phyloP scores from a whole-genome alignment of 768 basidiomycete genomes.

The Mycena chlorophos region DNA sequence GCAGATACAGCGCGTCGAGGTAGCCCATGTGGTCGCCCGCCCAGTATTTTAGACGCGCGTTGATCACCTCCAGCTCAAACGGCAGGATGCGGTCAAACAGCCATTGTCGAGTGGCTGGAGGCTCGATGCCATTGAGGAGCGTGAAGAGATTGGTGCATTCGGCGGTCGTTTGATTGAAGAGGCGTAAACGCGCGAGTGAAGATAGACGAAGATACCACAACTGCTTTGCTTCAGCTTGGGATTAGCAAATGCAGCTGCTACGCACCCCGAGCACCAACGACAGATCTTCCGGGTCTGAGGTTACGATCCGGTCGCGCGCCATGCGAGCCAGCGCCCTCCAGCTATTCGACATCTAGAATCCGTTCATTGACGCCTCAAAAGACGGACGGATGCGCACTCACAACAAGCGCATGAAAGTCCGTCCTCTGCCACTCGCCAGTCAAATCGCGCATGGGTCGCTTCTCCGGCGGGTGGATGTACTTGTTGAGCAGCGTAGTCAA shows the following conservation, averaged over 20 bases:
- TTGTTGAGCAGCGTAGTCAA: constrained; percentile 79
- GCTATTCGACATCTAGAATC: constrained; percentile 77
- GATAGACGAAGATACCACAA: constrained; percentile 85
- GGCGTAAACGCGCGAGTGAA: constrained; percentile 73
- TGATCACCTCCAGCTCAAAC: constrained; percentile 68
- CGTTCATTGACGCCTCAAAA: constrained; percentile 2
- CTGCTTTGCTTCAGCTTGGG: constrained; percentile 35
- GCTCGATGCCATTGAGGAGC: constrained; percentile 61
- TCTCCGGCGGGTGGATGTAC: constrained; percentile 78
- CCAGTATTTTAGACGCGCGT: constrained; percentile 79
- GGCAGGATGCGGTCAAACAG: constrained; percentile 62
- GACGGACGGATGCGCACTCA: constrained; percentile 42
- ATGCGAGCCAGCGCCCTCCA: constrained; percentile 84
- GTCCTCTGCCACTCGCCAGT: constrained; percentile 70
- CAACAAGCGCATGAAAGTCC: constrained; percentile 80
- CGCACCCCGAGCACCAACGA: constrained; percentile 66
- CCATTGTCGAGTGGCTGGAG: constrained; percentile 51
- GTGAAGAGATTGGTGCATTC: constrained; percentile 81
- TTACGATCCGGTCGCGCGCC: constrained; percentile 77
- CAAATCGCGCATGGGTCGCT: constrained; percentile 70
- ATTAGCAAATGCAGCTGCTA: background rate
- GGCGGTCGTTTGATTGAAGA: constrained; percentile 85
- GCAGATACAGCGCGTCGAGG: constrained; percentile 66
- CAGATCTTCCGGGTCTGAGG: constrained; percentile 68
- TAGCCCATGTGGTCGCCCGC: constrained; percentile 78